Percentiles rank a stretch among this genome's conserved stretches.
These are phyloP conservation scores for Scutellaria galericulata DNA, from an alignment of 257 asterid genomes.

Conservation along the genomic window DNA sequence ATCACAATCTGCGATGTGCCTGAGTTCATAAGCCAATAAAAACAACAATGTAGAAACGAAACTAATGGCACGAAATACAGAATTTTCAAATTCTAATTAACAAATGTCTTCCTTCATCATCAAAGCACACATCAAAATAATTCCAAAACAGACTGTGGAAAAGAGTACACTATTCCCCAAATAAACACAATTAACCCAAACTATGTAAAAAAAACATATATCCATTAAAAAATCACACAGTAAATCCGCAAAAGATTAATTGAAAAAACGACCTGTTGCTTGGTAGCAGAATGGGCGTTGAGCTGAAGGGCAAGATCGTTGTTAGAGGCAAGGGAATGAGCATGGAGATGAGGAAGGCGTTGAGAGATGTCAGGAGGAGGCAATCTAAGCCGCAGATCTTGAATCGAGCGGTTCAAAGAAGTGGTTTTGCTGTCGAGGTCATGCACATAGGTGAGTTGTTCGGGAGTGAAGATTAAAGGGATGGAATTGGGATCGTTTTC, in stretches of 20 bases:
- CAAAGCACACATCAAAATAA: too few relatives aligned
- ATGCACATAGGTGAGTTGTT: constrained; percentile 68
- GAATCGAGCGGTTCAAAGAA: constrained; percentile 86
- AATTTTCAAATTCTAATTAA: neutral
- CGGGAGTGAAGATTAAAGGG: constrained; percentile 80
- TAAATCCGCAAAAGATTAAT: neutral
- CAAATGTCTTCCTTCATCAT: constrained; percentile 1
- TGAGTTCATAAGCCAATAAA: neutral
- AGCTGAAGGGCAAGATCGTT: constrained; percentile 89
- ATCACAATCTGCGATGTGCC: neutral
- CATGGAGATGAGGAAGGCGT: constrained; percentile 95
- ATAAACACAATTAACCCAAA: constrained; percentile 15
- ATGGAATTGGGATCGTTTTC: constrained; percentile 66
- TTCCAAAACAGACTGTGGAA: neutral
- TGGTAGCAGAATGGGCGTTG: constrained; percentile 92
- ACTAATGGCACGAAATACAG: neutral
- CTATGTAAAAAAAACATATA: neutral
- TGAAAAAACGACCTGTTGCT: constrained; percentile 54
- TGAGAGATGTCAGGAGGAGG: constrained; percentile 96
- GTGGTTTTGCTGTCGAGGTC: constrained; percentile 69
- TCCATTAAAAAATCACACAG: neutral
- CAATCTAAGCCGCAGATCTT: constrained; percentile 86
- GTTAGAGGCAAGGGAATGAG: constrained; percentile 92
- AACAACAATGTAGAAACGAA: neutral
- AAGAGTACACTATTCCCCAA: neutral